Evolutionary conservation across 2,329 filamentous ascomycete species (phyloP), one percentile per base, ranked within the genome.

Genomic region (Lachnellula occidentalis): DNA sequence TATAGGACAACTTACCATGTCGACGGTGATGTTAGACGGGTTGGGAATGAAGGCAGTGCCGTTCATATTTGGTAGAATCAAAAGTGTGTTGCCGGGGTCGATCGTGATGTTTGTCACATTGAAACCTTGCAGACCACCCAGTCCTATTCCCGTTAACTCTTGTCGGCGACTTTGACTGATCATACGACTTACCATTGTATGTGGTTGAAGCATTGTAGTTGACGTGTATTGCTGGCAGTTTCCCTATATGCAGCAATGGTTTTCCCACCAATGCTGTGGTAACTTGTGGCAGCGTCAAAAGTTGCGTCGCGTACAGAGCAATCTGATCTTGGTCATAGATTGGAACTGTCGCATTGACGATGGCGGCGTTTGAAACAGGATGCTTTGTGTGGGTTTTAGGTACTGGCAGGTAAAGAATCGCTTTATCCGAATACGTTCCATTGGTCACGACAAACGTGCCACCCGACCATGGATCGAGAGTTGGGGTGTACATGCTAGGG

Each of bases 1-100:
- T 39, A 17, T 17, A 9, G 15, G 12, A 17, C 7, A 34, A 36
- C 50, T 31, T 57, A 62, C 61, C 73, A 85, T 72, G 43, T 72
- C 69, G 53, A 84, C 69, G 4, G 76, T 80, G 69, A 83, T 71
- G 52, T 81, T 73, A 2, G 79, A 80, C 0, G 81, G 81, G 65
- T 85, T 86, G 56, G 81, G 81, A 48, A 86, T 80, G 57, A 67
- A 72, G 46, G 81, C 76, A 12, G 70, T 74, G 61, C 79, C 82
- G 21, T 74, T 65, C 62, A 82, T 73, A 66, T 83, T 85, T 54
- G 74, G 73, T 45, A 74, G 15, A 4, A 17, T 75, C 58, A 79
- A 75, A 0, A 66, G 55, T 24, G 68, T 54, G 1, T 66, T 54
- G 34, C 66, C 68, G 8, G 70, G 64, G 53, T 77, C 68, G 60